Conservation (phyloP, 2,329 filamentous ascomycete species). For the Cordyceps cicadae region DNA sequence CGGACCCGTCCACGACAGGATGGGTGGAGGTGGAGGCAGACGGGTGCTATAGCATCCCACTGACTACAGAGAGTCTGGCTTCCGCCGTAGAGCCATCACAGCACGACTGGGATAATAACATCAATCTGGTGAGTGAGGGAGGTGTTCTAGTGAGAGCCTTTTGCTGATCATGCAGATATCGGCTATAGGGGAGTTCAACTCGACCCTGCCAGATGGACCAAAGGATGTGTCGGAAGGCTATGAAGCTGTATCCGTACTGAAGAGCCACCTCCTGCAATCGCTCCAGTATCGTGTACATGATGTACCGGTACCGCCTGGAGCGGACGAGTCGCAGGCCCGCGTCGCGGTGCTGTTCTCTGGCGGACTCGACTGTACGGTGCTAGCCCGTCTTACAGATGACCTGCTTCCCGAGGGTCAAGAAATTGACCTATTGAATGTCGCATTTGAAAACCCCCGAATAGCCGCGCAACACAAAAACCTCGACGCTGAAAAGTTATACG, state of each 20-base stretch:
- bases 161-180: constrained; percentile 31
- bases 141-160: not conserved
- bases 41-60: constrained; percentile 63
- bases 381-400: constrained; percentile 74
- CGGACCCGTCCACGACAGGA: constrained; percentile 39
- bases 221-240: constrained; percentile 25
- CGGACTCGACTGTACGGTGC: constrained; percentile 82
- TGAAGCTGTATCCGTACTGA: constrained; percentile 44
- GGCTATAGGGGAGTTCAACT: constrained; percentile 47
- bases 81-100: constrained; percentile 16
- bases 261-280: constrained; percentile 49
- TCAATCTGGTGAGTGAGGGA: constrained; percentile 37
- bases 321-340: constrained; percentile 33
- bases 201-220: constrained; percentile 29
- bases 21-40: constrained; percentile 82
- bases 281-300: constrained; percentile 55
- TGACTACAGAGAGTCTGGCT: constrained; percentile 26
- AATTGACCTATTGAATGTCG: constrained; percentile 89
- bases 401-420: constrained; percentile 58
- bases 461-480: constrained; percentile 42
- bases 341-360: constrained; percentile 87
- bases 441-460: constrained; percentile 85
- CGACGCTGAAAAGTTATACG: constrained; percentile 46
- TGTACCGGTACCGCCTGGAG: constrained; percentile 50
- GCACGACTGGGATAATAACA: constrained; percentile 25